Base-by-base conservation (phyloP, 306 rosid species). In the Erythrophleum fordii region DNA sequence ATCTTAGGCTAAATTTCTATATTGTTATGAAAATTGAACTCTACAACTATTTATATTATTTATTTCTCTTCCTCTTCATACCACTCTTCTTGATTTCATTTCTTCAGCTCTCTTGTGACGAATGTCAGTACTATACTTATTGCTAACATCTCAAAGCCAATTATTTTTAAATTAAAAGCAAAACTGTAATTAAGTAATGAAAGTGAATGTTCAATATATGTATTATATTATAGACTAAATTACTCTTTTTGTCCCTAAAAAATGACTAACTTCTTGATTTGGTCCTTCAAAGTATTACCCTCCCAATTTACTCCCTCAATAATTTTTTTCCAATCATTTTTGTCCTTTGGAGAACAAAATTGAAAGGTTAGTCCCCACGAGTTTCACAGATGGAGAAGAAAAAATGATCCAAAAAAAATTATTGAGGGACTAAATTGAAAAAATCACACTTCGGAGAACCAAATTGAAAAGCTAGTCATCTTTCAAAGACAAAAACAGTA, bases 121-220 rank as follows among this genome's bases (percentile, higher is more conserved):
- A n/a, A n/a, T n/a, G n/a, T n/a, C n/a, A n/a, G n/a, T n/a, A n/a
- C n/a, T n/a, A n/a, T n/a, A n/a, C n/a, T n/a, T n/a, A n/a, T n/a
- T n/a, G n/a, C n/a, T n/a, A n/a, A n/a, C n/a, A n/a, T 52, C 22
- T 25, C 22, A 59, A 42, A 58, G 70, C 51, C 18, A 69, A 44
- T 18, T 52, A 39, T 28, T 48, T 28, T 1, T 55, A 23, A 67
- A 41, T 5, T 42, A 58, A 67, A 16, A 16, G 52, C 51, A 42
- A 73, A 58, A 55, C 25, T 48, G 44, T 34, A 26, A 45, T 22
- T 52, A 45, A 28, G 22, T 42, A 41, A 39, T 37, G 65, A 80
- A 46, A 72, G 28, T 29, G 52, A 59, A 60, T 61, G 49, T 22
- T 64, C 55, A 80, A 52, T 51, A 55, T 14, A 39, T 48, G 75